Evolutionary conservation across 139 green algal genomes (phyloP), one percentile per base, ranked within the genome.

Genomic region (Micractinium sp.): DNA sequence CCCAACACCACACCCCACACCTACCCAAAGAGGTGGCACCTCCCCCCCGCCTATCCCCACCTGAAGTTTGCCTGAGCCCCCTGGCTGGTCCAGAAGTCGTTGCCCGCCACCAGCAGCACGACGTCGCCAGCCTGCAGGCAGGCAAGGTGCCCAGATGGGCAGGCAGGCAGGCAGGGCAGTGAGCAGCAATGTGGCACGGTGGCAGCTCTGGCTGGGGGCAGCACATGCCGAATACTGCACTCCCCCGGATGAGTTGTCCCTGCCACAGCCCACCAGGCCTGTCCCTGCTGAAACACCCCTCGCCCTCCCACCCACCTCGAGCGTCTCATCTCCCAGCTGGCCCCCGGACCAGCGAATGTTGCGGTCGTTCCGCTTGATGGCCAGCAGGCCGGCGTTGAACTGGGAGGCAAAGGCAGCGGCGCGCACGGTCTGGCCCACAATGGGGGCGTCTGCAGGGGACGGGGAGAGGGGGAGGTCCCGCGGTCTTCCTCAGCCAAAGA

Each of bases 301-400:
- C n/a, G n/a, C n/a, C n/a, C n/a, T n/a, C 25, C 19, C 22, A 25
- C 80, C 15, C 36, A 60, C 82, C 38, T 74, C 14, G 15, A 97
- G 88, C 23, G 94, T 88, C 60, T 96, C 93, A 87, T 96, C 95
- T 16, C 91, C 92, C 33, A 97, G 92, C n/a, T 87, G 82, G 63
- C 85, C 77, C 1, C 63, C 90, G 53, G 82, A 90, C 71, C 73
- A 92, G 16, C 39, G 60, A 2, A 92, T 38, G 38, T 85, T 60
- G 2, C 85, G 75, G 60, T 89, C 86, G 66, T 92, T 38, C 22
- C 94, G 90, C 86, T 96, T 95, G 33, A 97, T 93, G 63, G 94
- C 93, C 74, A 97, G 92, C 56, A 97, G 90, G 66, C 91, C 92
- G 38, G 94, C 94, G 23, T 92, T 73, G 83, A 96, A 97, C 33